A percentile compares a stretch with the other conserved stretches of the same genome.
Conservation (phyloP, 192 early-diverging fungal genomes). For the Coemansia sp. region DNA sequence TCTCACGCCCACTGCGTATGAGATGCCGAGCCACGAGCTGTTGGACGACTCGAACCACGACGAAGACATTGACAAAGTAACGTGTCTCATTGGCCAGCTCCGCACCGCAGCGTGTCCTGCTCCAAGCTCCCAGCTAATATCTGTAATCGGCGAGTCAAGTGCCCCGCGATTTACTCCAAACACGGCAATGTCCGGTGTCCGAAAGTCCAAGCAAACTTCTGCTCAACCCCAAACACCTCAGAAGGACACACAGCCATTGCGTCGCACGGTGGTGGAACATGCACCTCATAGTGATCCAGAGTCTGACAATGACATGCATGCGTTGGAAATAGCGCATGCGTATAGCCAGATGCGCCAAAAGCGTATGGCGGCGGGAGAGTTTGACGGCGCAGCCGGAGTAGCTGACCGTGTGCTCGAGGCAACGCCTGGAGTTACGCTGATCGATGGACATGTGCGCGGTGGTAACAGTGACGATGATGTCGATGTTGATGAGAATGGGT, state of each 20-base stretch:
- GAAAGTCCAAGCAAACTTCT: not conserved
- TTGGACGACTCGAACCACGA: conserved; percentile 20
- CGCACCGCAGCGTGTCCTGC: not conserved
- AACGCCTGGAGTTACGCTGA: conserved; percentile 20
- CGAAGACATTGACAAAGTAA: conserved; percentile 20
- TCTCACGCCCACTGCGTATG: conserved; percentile 8
- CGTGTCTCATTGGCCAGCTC: conserved; percentile 12
- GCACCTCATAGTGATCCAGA: not conserved
- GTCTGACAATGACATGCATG: conserved; percentile 45
- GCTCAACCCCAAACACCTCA: not conserved
- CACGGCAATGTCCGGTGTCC: conserved; percentile 6
- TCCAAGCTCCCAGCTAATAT: not conserved
- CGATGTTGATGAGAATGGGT: not conserved
- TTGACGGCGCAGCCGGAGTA: conserved; percentile 32
- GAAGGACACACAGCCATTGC: conserved; percentile 19
- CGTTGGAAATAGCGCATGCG: conserved; percentile 44
- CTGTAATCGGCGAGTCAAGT: not conserved
- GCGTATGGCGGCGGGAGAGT: conserved; percentile 24
- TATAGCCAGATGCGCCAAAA: conserved; percentile 34
- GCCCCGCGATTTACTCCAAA: conserved; percentile 30
- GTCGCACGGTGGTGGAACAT: conserved; percentile 33
- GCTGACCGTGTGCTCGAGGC: conserved; percentile 32
- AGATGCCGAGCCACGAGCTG: conserved; percentile 15
- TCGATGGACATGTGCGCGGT: conserved; percentile 1
- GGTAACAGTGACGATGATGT: not conserved